These are phyloP conservation scores for Colletotrichum somersetense DNA, from an alignment of 2,329 filamentous ascomycete species.

Conservation along the genomic window DNA sequence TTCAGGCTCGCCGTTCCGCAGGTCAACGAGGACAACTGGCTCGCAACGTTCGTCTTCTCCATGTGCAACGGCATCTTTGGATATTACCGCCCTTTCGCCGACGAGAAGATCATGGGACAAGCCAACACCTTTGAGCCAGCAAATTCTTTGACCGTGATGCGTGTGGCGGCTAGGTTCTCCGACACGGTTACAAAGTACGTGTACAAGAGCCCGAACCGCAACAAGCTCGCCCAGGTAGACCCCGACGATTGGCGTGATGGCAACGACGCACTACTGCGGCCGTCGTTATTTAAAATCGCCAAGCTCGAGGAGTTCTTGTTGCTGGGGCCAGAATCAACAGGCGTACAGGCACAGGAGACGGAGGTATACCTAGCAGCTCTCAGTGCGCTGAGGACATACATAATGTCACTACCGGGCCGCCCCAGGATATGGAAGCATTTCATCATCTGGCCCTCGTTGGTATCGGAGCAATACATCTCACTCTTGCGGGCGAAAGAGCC, in stretches of 20 bases:
- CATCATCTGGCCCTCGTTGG: slow-evolving; percentile 40
- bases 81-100: slow-evolving; percentile 40
- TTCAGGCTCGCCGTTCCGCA: slow-evolving; percentile 39
- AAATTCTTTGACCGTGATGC: slow-evolving; percentile 34
- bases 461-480: slow-evolving; percentile 36
- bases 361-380: slow-evolving; percentile 26
- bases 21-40: slow-evolving; percentile 42
- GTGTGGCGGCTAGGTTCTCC: slow-evolving; percentile 37
- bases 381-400: slow-evolving; percentile 33
- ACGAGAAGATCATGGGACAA: slow-evolving; percentile 39
- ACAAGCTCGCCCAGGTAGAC: slow-evolving; percentile 37
- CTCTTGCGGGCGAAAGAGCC: slow-evolving; percentile 31
- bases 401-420: slow-evolving; percentile 30
- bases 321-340: slow-evolving; percentile 24
- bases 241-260: slow-evolving; percentile 32
- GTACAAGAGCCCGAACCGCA: slow-evolving; percentile 35
- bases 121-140: slow-evolving; percentile 31
- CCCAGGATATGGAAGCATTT: slow-evolving; percentile 42
- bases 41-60: slow-evolving; percentile 36
- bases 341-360: slow-evolving; percentile 13
- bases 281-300: slow-evolving; percentile 24
- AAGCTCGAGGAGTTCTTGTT: slow-evolving; percentile 32
- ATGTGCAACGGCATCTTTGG: slow-evolving; percentile 43
- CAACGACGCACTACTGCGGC: slow-evolving; percentile 18
- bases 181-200: slow-evolving; percentile 35